phyloP scores from a whole-genome alignment of 2,329 filamentous ascomycete genomes.

The Chrysoporthe austroafricana region DNA sequence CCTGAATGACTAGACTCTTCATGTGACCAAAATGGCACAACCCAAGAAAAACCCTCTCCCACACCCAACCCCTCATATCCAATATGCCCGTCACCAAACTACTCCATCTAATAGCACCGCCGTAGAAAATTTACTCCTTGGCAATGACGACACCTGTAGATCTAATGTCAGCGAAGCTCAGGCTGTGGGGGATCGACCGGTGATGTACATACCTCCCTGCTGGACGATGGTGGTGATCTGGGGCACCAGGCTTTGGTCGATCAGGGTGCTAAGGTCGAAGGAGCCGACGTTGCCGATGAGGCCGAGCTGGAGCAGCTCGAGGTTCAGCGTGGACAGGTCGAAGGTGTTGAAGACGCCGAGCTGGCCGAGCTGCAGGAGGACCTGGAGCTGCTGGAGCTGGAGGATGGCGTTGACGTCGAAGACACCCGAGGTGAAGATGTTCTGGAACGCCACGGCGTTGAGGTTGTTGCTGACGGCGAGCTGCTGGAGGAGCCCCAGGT shows the following conservation, averaged over 20 bases:
- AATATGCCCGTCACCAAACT: not conserved
- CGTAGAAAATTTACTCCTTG: conserved; percentile 10
- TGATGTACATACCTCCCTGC: conserved; percentile 22
- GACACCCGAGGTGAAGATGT: conserved; percentile 44
- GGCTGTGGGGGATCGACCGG: too few species aligned
- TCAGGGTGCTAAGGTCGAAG: conserved; percentile 35
- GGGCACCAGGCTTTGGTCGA: conserved; percentile 31
- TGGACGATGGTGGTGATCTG: conserved; percentile 32
- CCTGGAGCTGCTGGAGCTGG: conserved; percentile 47
- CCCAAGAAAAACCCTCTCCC: conserved; percentile 2
- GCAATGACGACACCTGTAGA: not conserved
- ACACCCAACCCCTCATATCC: not conserved
- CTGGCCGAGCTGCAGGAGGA: conserved; percentile 41
- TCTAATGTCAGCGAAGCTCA: not conserved
- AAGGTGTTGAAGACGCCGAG: conserved; percentile 37
- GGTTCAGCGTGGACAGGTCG: conserved; percentile 34
- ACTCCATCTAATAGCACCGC: not conserved
- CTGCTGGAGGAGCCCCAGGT: conserved; percentile 47
- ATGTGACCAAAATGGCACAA: conserved; percentile 16
- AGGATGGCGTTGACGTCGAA: conserved; percentile 48
- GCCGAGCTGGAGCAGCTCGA: conserved; percentile 36
- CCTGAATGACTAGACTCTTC: conserved; percentile 19
- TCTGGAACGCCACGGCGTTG: conserved; percentile 48
- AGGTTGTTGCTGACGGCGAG: conserved; percentile 50
- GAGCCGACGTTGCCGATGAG: conserved; percentile 34